These are phyloP conservation scores for Pleurotus citrinopileatus DNA, from an alignment of 768 basidiomycete genomes.

Conservation along the genomic window DNA sequence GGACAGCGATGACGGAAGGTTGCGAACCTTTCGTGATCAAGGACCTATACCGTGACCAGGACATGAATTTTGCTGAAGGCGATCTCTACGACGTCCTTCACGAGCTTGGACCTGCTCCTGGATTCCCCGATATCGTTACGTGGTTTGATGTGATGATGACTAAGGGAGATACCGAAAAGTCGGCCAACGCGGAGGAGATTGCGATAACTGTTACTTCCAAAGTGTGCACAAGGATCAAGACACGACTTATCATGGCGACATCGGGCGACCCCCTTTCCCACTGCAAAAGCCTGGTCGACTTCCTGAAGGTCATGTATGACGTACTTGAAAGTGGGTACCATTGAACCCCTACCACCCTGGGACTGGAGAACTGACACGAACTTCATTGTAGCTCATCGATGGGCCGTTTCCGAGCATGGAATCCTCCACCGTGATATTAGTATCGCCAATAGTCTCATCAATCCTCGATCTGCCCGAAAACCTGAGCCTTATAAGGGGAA, in stretches of 20 bases:
- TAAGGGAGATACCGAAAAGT: background rate
- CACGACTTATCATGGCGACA: background rate
- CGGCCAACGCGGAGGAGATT: background rate
- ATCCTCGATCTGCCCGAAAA: background rate
- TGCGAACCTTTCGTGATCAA: background rate
- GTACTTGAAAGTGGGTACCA: background rate
- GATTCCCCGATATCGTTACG: background rate
- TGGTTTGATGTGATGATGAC: background rate
- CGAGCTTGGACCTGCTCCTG: background rate
- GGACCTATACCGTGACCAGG: background rate
- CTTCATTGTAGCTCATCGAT: conserved; percentile 11
- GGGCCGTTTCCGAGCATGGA: conserved; percentile 4
- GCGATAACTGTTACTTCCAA: background rate
- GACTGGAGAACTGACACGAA: background rate
- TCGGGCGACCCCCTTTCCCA: background rate
- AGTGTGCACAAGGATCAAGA: background rate
- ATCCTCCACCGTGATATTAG: conserved; percentile 27
- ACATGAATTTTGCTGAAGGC: background rate
- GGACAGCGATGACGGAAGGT: background rate
- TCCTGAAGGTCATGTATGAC: background rate
- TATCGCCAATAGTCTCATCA: conserved; percentile 20
- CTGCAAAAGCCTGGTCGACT: background rate
- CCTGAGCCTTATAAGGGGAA: background rate
- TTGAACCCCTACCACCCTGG: background rate
- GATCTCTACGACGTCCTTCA: background rate